Evolutionary conservation across 805 yeast genomes (phyloP).

Genomic region (Barnettozyma botsteinii): DNA sequence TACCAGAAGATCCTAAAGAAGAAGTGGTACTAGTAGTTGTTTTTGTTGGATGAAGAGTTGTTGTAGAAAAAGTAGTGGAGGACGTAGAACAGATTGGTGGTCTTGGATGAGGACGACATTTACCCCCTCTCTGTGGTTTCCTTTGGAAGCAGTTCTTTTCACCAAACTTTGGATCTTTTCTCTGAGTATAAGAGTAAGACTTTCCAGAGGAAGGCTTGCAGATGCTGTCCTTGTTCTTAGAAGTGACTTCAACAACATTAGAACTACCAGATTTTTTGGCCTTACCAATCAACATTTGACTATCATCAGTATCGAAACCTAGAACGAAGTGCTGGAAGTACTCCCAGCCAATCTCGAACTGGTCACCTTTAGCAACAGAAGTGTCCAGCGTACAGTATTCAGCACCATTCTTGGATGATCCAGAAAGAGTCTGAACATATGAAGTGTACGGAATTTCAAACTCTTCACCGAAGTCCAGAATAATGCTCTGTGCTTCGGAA

Average conservation of each 20-base stretch:
- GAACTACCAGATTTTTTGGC: neutral
- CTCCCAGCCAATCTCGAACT: constrained; percentile 1
- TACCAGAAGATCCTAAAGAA: too few species aligned
- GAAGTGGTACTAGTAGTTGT: too few species aligned
- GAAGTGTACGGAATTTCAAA: constrained; percentile 9
- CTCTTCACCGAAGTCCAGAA: constrained; percentile 16
- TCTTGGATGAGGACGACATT: too few species aligned
- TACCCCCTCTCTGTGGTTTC: too few species aligned
- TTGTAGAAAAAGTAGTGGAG: too few species aligned
- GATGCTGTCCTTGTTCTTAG: neutral
- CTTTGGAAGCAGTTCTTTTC: too few species aligned
- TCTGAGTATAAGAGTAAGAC: neutral
- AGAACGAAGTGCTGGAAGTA: neutral
- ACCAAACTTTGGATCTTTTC: neutral
- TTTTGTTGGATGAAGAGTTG: too few species aligned
- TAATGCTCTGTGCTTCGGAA: constrained; percentile 8
- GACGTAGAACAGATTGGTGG: too few species aligned
- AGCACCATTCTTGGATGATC: constrained; percentile 7
- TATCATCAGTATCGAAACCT: neutral
- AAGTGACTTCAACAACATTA: neutral
- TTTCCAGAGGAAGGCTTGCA: neutral
- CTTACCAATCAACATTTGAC: neutral
- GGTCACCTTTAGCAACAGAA: constrained; percentile 5
- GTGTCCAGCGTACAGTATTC: constrained; percentile 15
- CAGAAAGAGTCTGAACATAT: constrained; percentile 4